Conservation (phyloP, 345 rosid species). For the Cardamine chenopodiifolia region DNA sequence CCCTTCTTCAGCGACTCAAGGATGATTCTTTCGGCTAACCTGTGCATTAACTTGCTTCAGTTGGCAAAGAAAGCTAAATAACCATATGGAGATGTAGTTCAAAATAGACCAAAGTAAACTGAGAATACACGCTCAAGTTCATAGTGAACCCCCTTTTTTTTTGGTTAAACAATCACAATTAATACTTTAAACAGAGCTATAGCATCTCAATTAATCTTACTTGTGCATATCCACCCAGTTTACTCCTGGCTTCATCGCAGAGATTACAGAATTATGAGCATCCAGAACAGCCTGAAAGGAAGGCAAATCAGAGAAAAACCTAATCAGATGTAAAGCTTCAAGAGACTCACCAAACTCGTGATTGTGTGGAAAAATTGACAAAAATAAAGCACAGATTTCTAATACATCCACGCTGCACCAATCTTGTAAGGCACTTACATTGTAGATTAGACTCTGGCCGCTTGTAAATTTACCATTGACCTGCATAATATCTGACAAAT, state of each 20-base stretch:
- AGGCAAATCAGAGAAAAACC: conserved; percentile 27
- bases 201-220: conserved; percentile 51
- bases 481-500: conserved; percentile 49
- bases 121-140: too few species aligned
- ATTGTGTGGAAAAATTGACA: background rate
- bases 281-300: conserved; percentile 72
- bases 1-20: conserved; percentile 74
- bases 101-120: background rate
- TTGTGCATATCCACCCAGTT: conserved; percentile 94
- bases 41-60: conserved; percentile 44
- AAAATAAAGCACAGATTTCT: background rate
- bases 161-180: too few species aligned
- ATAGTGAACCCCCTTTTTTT: too few species aligned
- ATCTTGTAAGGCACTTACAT: conserved; percentile 54
- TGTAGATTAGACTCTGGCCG: conserved; percentile 75
- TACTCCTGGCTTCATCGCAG: conserved; percentile 82
- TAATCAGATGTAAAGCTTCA: background rate
- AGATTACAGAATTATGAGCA: conserved; percentile 84
- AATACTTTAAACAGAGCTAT: too few species aligned
- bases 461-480: conserved; percentile 92
- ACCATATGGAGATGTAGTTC: background rate
- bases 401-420: conserved; percentile 10
- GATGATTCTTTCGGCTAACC: conserved; percentile 81
- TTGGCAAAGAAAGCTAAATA: conserved; percentile 12
- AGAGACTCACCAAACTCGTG: background rate